A percentile compares a stretch with the other conserved stretches of the same genome.
Conservation (phyloP, 768 basidiomycete species). For the Podaxis sp. region DNA sequence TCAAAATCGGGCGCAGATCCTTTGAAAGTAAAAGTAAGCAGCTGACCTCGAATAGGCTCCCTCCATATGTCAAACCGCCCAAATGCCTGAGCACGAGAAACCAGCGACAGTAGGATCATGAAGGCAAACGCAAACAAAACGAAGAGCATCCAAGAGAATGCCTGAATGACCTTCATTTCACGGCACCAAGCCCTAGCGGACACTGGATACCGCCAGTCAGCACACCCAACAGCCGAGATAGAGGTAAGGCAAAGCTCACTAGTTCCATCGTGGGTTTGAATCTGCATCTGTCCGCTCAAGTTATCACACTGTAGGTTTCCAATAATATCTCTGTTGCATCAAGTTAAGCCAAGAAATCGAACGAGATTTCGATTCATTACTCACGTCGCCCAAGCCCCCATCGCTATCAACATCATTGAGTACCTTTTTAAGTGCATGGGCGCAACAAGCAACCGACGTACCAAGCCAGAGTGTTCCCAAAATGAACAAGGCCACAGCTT, state of each 20-base stretch:
- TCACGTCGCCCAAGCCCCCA: constrained; percentile 77
- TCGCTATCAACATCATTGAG: constrained; percentile 40
- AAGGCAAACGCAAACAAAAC: constrained; percentile 46
- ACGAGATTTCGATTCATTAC: constrained; percentile 20
- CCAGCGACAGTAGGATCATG: constrained; percentile 55
- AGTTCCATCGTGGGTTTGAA: constrained; percentile 45
- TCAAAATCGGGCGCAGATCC: neutral
- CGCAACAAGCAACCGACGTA: constrained; percentile 32
- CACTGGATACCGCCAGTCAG: constrained; percentile 37
- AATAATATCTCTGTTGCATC: constrained; percentile 59
- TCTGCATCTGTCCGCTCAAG: constrained; percentile 39
- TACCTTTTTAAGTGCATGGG: constrained; percentile 13
- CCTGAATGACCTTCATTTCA: constrained; percentile 78
- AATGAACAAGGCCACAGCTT: constrained; percentile 53
- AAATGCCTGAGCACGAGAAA: constrained; percentile 51
- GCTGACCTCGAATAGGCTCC: constrained; percentile 54
- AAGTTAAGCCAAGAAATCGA: neutral
- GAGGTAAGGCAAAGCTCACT: constrained; percentile 39
- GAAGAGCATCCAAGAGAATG: constrained; percentile 78
- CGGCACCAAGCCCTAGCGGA: constrained; percentile 62
- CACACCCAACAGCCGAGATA: neutral
- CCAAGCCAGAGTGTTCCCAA: constrained; percentile 70
- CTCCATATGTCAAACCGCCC: constrained; percentile 56
- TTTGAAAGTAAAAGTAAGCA: neutral
- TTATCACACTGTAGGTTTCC: constrained; percentile 61